These are phyloP conservation scores for Tylopilus vinaceipallidus DNA, from an alignment of 768 basidiomycete genomes.

Conservation along the genomic window DNA sequence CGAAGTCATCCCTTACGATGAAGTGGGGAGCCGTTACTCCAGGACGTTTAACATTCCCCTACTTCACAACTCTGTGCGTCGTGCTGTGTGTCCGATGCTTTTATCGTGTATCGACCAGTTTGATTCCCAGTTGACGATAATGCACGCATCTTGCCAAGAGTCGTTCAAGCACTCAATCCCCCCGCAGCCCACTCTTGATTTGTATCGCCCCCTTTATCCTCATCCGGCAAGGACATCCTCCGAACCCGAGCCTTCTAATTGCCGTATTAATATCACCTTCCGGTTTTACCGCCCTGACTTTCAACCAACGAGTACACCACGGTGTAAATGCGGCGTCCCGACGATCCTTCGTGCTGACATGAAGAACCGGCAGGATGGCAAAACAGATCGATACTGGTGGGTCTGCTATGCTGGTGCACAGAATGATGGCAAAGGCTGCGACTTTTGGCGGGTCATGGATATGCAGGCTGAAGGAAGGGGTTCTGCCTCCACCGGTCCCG, in stretches of 20 bases:
- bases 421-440: constrained; percentile 81
- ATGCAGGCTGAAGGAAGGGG: constrained; percentile 66
- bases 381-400: constrained; percentile 68
- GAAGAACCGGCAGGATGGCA: constrained; percentile 62
- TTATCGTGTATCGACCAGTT: neutral
- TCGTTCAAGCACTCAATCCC: constrained; percentile 78
- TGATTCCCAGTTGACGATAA: constrained; percentile 63
- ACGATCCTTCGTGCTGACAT: constrained; percentile 74
- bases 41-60: constrained; percentile 78
- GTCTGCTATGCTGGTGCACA: constrained; percentile 77
- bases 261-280: constrained; percentile 83
- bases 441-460: constrained; percentile 73
- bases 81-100: constrained; percentile 1
- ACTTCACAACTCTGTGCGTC: constrained; percentile 71
- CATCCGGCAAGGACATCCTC: constrained; percentile 21
- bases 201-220: constrained; percentile 63
- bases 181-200: constrained; percentile 65
- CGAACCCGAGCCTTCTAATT: constrained; percentile 50
- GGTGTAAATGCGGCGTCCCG: constrained; percentile 71
- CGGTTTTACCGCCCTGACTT: constrained; percentile 86
- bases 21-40: constrained; percentile 54
- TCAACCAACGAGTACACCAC: constrained; percentile 58
- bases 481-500: constrained; percentile 34
- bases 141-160: constrained; percentile 86
- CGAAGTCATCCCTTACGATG: constrained; percentile 69